phyloP scores from a whole-genome alignment of 192 early-diverging fungal species.

The Coemansia sp. region DNA sequence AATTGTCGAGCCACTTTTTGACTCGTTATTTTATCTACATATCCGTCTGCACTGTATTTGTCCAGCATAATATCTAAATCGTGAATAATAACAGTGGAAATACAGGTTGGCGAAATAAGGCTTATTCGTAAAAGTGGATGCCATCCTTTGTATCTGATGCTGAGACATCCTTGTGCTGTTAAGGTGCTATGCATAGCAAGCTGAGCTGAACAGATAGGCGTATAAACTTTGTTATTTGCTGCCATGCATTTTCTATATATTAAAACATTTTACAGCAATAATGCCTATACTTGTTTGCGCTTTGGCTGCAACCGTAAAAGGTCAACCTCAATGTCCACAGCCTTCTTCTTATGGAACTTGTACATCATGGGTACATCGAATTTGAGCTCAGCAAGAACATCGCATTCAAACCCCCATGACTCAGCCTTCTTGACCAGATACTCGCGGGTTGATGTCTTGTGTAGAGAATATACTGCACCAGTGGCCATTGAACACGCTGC shows the following conservation, averaged over 20 bases:
- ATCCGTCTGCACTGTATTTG: not conserved
- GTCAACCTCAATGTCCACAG: constrained; percentile 71
- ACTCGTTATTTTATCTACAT: not conserved
- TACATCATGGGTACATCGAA: constrained; percentile 80
- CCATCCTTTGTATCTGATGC: no score
- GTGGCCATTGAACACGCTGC: constrained; percentile 62
- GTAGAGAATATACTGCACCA: constrained; percentile 71
- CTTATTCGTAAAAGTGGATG: no score
- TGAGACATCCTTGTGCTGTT: no score
- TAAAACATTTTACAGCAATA: not conserved
- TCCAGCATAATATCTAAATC: not conserved
- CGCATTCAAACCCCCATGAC: constrained; percentile 69
- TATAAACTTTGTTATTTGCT: no score
- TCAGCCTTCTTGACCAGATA: constrained; percentile 69
- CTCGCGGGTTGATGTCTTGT: constrained; percentile 76
- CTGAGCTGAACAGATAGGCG: no score
- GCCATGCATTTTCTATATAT: not conserved
- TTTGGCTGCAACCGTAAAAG: constrained; percentile 59
- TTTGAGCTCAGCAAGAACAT: constrained; percentile 74
- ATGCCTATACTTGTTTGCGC: not conserved
- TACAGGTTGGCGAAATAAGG: no score
- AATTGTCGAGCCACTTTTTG: not conserved
- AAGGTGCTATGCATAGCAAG: no score
- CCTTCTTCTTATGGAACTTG: constrained; percentile 76
- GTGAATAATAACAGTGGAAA: no score